These are phyloP conservation scores for Ceratobasidium theobromae DNA, from an alignment of 1,284 basidiomycete genomes.

Conservation along the genomic window DNA sequence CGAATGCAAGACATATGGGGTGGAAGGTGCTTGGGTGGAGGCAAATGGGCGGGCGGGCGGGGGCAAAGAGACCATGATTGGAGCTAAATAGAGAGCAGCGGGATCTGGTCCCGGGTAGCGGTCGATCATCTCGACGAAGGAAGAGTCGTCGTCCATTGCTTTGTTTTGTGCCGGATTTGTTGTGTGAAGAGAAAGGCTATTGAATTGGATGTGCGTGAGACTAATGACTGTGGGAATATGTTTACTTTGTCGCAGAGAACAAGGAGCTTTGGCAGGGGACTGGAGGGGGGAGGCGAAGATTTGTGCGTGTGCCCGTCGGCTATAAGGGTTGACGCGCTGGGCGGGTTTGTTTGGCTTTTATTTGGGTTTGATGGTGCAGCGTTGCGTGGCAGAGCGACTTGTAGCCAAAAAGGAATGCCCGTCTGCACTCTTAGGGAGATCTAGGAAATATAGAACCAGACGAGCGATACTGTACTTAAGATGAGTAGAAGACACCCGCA, in stretches of 20 bases:
- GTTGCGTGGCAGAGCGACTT: not conserved
- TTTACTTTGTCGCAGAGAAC: not conserved
- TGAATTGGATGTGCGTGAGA: slow-evolving; percentile 6
- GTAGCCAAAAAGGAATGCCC: not conserved
- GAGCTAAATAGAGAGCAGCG: slow-evolving; percentile 25
- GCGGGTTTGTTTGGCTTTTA: slow-evolving; percentile 6
- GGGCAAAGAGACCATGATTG: not conserved
- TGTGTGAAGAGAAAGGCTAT: slow-evolving; percentile 3
- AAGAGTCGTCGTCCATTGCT: slow-evolving; percentile 31
- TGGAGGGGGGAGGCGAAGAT: slow-evolving; percentile 13
- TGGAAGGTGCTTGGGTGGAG: slow-evolving; percentile 28
- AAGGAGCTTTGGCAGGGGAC: not conserved
- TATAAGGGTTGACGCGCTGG: slow-evolving; percentile 10
- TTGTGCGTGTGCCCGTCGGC: slow-evolving; percentile 20
- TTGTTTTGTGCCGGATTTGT: slow-evolving; percentile 21
- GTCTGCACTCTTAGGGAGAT: too few species aligned
- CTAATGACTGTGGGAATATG: slow-evolving; percentile 21
- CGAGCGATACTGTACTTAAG: too few species aligned
- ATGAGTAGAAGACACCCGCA: not conserved
- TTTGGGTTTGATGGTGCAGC: slow-evolving; percentile 12
- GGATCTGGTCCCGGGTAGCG: slow-evolving; percentile 31
- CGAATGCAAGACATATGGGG: slow-evolving; percentile 26
- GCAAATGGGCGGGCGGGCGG: slow-evolving; percentile 23
- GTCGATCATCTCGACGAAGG: slow-evolving; percentile 32
- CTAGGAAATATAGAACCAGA: too few species aligned